Evolutionary conservation across 345 rosid species (phyloP).

Genomic region (Eucalyptus fibrosa): DNA sequence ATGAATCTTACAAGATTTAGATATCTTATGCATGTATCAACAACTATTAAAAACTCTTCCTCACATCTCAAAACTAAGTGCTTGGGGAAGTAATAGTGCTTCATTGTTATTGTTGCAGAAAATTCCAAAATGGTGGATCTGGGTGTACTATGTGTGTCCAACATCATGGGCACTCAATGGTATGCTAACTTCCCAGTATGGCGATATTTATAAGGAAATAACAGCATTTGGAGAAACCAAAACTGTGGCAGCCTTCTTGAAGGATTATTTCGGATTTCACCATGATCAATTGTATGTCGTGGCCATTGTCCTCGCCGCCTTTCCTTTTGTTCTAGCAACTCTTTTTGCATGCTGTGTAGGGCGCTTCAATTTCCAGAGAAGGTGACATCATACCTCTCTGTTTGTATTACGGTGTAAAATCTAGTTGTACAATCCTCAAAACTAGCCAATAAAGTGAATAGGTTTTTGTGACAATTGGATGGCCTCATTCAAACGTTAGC

Average conservation of each 20-base stretch:
- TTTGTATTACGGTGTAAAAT: background rate
- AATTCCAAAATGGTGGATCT: constrained; percentile 77
- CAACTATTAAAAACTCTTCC: background rate
- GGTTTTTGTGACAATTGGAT: background rate
- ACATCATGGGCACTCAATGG: constrained; percentile 65
- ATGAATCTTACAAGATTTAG: background rate
- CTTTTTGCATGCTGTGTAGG: constrained; percentile 42
- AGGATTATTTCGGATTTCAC: constrained; percentile 47
- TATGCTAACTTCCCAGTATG: constrained; percentile 62
- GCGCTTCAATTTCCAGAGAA: constrained; percentile 42
- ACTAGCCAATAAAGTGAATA: background rate
- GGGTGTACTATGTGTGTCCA: constrained; percentile 55
- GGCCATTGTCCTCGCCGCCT: constrained; percentile 22
- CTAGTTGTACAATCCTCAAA: background rate
- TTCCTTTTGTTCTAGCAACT: constrained; percentile 37
- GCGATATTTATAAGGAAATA: constrained; percentile 36
- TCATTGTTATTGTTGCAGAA: constrained; percentile 19
- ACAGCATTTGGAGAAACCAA: constrained; percentile 31
- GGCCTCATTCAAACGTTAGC: background rate
- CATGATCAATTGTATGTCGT: constrained; percentile 16
- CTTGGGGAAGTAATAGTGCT: background rate
- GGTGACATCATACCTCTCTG: constrained; percentile 8
- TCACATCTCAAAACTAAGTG: background rate
- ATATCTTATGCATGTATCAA: background rate
- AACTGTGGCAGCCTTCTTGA: constrained; percentile 26